Conservation (phyloP, 345 rosid species). For the Mallotus nudiflorus region DNA sequence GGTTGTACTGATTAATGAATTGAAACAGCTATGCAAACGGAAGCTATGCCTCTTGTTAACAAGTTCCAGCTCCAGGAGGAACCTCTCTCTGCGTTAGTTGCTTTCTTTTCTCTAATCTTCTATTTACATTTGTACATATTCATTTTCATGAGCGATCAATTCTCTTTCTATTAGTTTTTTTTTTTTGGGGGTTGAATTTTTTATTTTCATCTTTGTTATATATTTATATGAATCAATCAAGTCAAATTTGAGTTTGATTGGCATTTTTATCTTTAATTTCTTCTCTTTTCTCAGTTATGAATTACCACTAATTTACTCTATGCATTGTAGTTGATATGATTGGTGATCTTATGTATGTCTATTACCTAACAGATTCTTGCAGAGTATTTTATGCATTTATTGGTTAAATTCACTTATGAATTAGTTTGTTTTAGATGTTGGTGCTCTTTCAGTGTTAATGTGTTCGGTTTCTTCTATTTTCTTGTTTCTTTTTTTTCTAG, state of each 20-base stretch:
- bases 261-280: no score
- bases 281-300: no score
- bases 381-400: neutral
- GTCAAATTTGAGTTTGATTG: no score
- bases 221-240: no score
- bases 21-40: slow-evolving; percentile 79
- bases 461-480: neutral
- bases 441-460: neutral
- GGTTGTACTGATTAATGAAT: neutral
- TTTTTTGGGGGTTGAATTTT: no score
- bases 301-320: neutral
- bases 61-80: slow-evolving; percentile 61
- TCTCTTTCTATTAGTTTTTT: no score
- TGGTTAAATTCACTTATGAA: no score
- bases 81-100: slow-evolving; percentile 47
- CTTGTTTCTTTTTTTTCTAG: neutral
- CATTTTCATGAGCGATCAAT: no score
- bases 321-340: neutral
- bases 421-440: neutral
- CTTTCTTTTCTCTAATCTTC: slow-evolving; percentile 5
- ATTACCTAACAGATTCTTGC: no score
- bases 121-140: neutral
- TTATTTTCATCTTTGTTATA: no score
- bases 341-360: no score
- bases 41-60: slow-evolving; percentile 78